Evolutionary conservation across 768 basidiomycete species (phyloP).

Genomic region (Basidioascus undulatus): DNA sequence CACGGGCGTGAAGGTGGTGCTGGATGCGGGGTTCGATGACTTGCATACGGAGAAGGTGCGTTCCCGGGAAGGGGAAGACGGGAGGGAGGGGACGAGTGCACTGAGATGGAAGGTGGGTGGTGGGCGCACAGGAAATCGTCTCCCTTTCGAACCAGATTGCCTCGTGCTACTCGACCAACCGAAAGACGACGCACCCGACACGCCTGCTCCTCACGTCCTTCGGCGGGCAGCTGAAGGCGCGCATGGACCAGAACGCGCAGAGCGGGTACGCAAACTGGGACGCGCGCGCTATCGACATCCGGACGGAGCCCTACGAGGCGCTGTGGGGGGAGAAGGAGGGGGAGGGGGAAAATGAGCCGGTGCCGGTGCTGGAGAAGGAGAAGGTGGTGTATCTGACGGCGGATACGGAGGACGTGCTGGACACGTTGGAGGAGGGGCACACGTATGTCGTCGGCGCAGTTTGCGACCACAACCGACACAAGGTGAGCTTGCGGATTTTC

Average conservation of each 20-base stretch:
- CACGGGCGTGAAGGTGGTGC: conserved; percentile 35
- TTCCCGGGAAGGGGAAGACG: not conserved
- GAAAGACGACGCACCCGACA: conserved; percentile 46
- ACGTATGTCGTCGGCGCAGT: conserved; percentile 91
- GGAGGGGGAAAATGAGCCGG: not conserved
- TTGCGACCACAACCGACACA: conserved; percentile 87
- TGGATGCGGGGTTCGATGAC: conserved; percentile 83
- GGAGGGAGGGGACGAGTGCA: not conserved
- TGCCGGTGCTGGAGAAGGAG: conserved; percentile 17
- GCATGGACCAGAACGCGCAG: conserved; percentile 37
- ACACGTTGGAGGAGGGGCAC: conserved; percentile 56
- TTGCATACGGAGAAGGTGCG: conserved; percentile 79
- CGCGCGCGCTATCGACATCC: no score
- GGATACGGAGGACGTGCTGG: conserved; percentile 65
- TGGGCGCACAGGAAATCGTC: conserved; percentile 44
- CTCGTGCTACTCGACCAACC: conserved; percentile 77
- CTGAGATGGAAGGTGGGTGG: not conserved
- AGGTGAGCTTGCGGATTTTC: conserved; percentile 36
- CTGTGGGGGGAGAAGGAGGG: conserved; percentile 27
- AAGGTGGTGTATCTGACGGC: conserved; percentile 78
- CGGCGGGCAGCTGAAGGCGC: conserved; percentile 37
- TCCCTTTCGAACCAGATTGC: conserved; percentile 74
- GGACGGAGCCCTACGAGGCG: conserved; percentile 26
- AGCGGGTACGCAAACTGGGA: conserved; percentile 7
- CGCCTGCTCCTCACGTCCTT: conserved; percentile 57